A percentile compares a stretch with the other conserved stretches of the same genome.
Conservation (phyloP, 352 stramenopile species). For the Globisporangium viniferum region DNA sequence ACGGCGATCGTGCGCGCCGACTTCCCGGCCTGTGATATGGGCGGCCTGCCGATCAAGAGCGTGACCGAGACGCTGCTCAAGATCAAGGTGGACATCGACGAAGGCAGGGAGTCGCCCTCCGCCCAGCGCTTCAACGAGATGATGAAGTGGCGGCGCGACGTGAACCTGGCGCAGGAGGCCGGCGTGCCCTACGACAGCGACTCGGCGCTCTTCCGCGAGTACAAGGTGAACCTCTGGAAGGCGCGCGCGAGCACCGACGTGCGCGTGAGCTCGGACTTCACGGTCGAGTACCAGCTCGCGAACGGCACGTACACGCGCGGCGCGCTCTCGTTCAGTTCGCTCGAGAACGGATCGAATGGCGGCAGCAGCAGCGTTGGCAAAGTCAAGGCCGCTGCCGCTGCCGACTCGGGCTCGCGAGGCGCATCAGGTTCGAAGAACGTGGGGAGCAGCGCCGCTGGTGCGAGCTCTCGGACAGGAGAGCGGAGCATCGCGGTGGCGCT, state of each 20-base stretch:
- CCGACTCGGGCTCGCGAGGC: neutral
- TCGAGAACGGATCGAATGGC: conserved; percentile 6
- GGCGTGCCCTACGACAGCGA: conserved; percentile 42
- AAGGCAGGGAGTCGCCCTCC: conserved; percentile 22
- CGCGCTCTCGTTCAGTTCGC: conserved; percentile 23
- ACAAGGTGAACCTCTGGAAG: conserved; percentile 35
- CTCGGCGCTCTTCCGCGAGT: conserved; percentile 41
- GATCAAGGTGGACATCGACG: conserved; percentile 42
- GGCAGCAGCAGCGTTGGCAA: conserved; percentile 17
- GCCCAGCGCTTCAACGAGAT: conserved; percentile 46
- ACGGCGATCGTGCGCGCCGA: conserved; percentile 43
- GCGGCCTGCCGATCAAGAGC: conserved; percentile 43
- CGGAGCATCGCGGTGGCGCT: neutral
- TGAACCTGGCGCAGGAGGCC: conserved; percentile 37
- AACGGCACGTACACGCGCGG: conserved; percentile 20
- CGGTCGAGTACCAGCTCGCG: conserved; percentile 33
- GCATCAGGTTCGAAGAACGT: neutral
- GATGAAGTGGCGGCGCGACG: conserved; percentile 48
- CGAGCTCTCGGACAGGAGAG: neutral
- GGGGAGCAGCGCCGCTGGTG: neutral
- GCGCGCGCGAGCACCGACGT: conserved; percentile 33
- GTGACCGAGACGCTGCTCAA: conserved; percentile 58
- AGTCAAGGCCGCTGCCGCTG: conserved; percentile 10
- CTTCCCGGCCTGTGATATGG: conserved; percentile 49
- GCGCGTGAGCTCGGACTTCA: conserved; percentile 32